Evolutionary conservation across 2,329 filamentous ascomycete genomes (phyloP).

Genomic region (Alternaria angustiovoidea): DNA sequence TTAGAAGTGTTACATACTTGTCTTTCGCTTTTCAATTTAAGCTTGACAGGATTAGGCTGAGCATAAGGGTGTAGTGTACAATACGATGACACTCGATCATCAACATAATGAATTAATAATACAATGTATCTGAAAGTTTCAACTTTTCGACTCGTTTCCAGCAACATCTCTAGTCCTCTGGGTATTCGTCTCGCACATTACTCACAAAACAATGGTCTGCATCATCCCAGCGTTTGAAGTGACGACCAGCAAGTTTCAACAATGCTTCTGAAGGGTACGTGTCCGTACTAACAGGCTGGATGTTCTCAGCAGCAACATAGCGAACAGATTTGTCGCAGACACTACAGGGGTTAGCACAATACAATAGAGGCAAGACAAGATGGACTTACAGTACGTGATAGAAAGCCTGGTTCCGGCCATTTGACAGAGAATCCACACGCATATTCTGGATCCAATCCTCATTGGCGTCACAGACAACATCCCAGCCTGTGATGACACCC

Average conservation of each 20-base stretch:
- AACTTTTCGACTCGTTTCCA: neutral
- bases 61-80: neutral
- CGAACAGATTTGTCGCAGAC: conserved; percentile 73
- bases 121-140: neutral
- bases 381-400: conserved; percentile 84
- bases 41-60: neutral
- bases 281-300: conserved; percentile 57
- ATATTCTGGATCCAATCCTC: conserved; percentile 71
- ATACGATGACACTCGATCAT: neutral
- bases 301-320: conserved; percentile 84
- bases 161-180: conserved; percentile 71
- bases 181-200: conserved; percentile 83
- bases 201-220: conserved; percentile 76
- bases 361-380: conserved; percentile 31
- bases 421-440: conserved; percentile 66
- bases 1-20: neutral
- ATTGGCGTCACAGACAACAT: conserved; percentile 64
- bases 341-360: conserved; percentile 51
- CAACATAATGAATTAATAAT: neutral
- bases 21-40: neutral
- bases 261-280: conserved; percentile 64
- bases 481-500: conserved; percentile 90
- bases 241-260: conserved; percentile 77
- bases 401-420: conserved; percentile 73
- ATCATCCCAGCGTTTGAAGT: conserved; percentile 86